Evolutionary conservation across 108 stramenopile species (phyloP).

Genomic region (Cyclotella baltica): DNA sequence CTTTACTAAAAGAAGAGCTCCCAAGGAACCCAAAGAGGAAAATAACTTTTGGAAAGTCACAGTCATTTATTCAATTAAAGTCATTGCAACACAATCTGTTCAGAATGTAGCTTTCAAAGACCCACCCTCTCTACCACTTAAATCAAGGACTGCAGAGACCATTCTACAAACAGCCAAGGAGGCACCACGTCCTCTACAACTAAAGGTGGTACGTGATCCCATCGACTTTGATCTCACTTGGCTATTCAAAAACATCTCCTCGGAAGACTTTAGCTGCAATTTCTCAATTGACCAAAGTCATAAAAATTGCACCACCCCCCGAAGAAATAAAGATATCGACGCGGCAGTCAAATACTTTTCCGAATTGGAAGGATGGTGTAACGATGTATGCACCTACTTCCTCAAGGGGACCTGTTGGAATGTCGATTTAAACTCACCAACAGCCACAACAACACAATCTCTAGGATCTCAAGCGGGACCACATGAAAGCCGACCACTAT

Average conservation of each 20-base stretch:
- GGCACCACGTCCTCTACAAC: constrained; percentile 31
- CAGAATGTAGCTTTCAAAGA: constrained; percentile 12
- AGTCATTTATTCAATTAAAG: constrained; percentile 49
- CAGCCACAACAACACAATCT: background rate
- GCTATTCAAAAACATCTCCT: constrained; percentile 54
- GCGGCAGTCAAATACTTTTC: constrained; percentile 43
- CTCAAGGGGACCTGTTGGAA: constrained; percentile 17
- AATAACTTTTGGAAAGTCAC: constrained; percentile 63
- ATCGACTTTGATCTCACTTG: constrained; percentile 59
- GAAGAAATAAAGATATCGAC: constrained; percentile 59
- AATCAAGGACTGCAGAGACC: constrained; percentile 17
- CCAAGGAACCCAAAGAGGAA: constrained; percentile 35
- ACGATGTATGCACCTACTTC: constrained; percentile 16
- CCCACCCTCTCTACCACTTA: constrained; percentile 26
- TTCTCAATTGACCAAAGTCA: constrained; percentile 55
- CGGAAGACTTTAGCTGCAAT: constrained; percentile 28
- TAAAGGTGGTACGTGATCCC: constrained; percentile 12
- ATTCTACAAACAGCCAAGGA: background rate
- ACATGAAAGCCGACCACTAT: background rate
- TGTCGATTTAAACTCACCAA: background rate
- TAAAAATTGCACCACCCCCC: constrained; percentile 48
- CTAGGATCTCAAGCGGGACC: too few relatives aligned
- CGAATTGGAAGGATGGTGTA: constrained; percentile 25
- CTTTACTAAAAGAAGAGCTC: constrained; percentile 1
- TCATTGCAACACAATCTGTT: constrained; percentile 30